phyloP scores from a whole-genome alignment of 2,329 filamentous ascomycete genomes.

The Botrytis elliptica region DNA sequence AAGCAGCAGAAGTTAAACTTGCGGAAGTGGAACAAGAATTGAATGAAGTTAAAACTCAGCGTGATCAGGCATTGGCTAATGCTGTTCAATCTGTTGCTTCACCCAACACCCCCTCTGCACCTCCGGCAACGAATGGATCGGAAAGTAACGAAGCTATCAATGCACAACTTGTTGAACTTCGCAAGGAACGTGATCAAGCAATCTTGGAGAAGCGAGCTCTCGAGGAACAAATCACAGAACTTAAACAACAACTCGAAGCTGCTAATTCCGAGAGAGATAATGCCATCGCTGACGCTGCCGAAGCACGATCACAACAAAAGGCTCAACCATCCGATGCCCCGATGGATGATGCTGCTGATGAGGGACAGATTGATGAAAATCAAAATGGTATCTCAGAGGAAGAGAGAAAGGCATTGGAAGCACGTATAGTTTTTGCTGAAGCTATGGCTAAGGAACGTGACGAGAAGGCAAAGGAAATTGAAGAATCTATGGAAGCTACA shows the following conservation, averaged over 20 bases:
- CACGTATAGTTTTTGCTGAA: conserved; percentile 59
- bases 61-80: conserved; percentile 45
- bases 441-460: conserved; percentile 64
- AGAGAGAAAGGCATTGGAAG: conserved; percentile 60
- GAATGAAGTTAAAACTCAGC: conserved; percentile 44
- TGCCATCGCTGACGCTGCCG: conserved; percentile 42
- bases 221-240: conserved; percentile 58
- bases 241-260: conserved; percentile 59
- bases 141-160: conserved; percentile 52
- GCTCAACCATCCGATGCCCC: conserved; percentile 32
- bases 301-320: conserved; percentile 45
- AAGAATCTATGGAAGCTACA: conserved; percentile 58
- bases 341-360: conserved; percentile 53
- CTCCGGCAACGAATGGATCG: conserved; percentile 48
- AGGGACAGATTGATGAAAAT: conserved; percentile 53
- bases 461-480: conserved; percentile 55
- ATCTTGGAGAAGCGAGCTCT: conserved; percentile 66
- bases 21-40: conserved; percentile 42
- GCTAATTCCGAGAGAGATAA: conserved; percentile 62
- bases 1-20: conserved; percentile 41
- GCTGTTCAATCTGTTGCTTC: conserved; percentile 31
- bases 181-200: conserved; percentile 63
- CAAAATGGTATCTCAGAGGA: conserved; percentile 49
- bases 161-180: conserved; percentile 49
- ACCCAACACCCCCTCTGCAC: conserved; percentile 39